Evolutionary conservation across 768 basidiomycete genomes (phyloP), one percentile per base, ranked within the genome.

Genomic region (Lactarius evosmus): DNA sequence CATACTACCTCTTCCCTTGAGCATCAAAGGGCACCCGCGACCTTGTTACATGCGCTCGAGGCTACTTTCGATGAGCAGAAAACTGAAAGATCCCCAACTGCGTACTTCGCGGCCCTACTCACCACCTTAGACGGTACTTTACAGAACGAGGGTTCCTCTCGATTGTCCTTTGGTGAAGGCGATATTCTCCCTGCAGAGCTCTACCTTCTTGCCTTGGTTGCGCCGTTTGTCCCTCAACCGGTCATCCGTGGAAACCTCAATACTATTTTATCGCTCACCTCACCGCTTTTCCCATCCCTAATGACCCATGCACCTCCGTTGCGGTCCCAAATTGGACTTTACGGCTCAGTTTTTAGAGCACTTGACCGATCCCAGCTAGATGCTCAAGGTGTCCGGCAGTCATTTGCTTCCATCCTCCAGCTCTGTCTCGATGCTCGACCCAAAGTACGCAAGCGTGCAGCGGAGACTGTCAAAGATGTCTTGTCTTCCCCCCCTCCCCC

Each of bases 91-190:
- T 82, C 89, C 8, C 82, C 95, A 7, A 94, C 93, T 1, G 96
- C 97, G 33, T 98, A 98, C 78, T 97, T 95, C 75, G 92, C 94
- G n/a, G 88, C 91, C 3, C 80, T 96, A 63, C 78, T 93, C 55
- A 93, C 93, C 14, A 89, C 91, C 8, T 81, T 96, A 33, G 89
- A 93, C 70, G 85, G 88, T 63, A 86, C 88, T 12, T 74, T 93
- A 29, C 85, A 86, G 76, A 87, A 81, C 72, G 80, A 78, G 69
- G 80, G 60, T 73, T 71, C 69, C 74, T 67, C 72, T 19, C 69
- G 73, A 3, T 69, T 75, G 34, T 67, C 71, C 7, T 70, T 80
- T 30, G 80, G 76, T 6, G 90, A 93, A 58, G 88, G 87, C 17
- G 89, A 91, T 63, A 78, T 93, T 33, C 78, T 95, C 14, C 90